phyloP scores from a whole-genome alignment of 2,329 filamentous ascomycete species.

The Ophiobolus disseminans region DNA sequence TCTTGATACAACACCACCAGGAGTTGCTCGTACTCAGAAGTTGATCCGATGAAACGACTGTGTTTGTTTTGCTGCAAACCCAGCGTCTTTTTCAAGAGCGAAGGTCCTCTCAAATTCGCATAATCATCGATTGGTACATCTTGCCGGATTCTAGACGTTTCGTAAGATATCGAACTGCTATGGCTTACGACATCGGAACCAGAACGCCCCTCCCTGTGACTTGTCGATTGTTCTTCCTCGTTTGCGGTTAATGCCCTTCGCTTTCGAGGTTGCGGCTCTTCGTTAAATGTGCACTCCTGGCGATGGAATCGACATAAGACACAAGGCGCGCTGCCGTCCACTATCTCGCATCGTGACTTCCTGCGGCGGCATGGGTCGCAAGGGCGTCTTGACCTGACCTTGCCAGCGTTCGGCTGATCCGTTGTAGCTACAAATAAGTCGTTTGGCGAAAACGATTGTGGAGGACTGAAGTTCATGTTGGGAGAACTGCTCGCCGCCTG shows the following conservation, averaged over 20 bases:
- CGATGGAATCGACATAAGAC: constrained; percentile 71
- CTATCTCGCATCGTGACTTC: constrained; percentile 71
- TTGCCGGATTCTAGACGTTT: constrained; percentile 27
- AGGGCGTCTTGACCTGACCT: constrained; percentile 52
- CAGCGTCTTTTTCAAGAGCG: constrained; percentile 44
- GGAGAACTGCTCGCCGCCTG: background rate
- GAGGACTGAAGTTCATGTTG: constrained; percentile 23
- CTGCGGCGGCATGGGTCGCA: constrained; percentile 73
- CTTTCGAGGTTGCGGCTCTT: constrained; percentile 73
- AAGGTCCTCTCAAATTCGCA: constrained; percentile 42
- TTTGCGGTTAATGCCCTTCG: constrained; percentile 58
- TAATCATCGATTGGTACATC: constrained; percentile 41
- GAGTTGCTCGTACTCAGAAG: constrained; percentile 37
- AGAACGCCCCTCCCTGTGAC: background rate
- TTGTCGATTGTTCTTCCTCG: constrained; percentile 11
- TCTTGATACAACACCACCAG: constrained; percentile 30
- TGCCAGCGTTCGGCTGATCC: constrained; percentile 10
- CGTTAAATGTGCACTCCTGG: constrained; percentile 71
- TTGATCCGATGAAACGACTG: constrained; percentile 37
- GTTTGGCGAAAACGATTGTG: constrained; percentile 20
- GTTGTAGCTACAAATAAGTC: constrained; percentile 11
- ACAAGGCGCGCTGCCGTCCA: constrained; percentile 70
- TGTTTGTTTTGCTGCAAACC: constrained; percentile 44
- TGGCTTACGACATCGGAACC: background rate
- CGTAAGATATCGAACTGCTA: constrained; percentile 11